Evolutionary conservation across 169 alveolate species (phyloP), one percentile per base, ranked within the genome.

Genomic region (Toxoplasma gondii): DNA sequence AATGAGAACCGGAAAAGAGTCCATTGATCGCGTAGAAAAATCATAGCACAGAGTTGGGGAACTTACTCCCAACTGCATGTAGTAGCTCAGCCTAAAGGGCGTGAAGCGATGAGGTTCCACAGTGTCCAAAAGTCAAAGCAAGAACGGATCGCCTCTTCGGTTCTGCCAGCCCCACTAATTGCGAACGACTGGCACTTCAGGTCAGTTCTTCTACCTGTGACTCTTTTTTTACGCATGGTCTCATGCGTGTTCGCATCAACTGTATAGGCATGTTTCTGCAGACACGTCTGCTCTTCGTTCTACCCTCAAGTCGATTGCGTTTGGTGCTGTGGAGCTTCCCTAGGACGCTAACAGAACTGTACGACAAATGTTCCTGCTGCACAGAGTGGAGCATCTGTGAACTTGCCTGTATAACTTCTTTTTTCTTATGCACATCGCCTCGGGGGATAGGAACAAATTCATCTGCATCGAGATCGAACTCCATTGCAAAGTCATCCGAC

Each of bases 361-460:
- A 29, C 78, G n/a, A 64, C 34, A 64, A 19, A 19, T 24, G 36
- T 64, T 64, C 2, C 41, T 24, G 78, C 27, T 31, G 58, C 9
- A 10, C 34, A 64, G 29, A 64, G 16, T 64, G 29, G 34, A 24
- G n/a, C 34, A 64, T 64, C 16, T 1, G 58, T 49, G 58, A 34
- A 74, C 95, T 0, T n/a, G 88, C 96, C 95, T 95, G 97, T 19
- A 99, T 99, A 29, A 99, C 99, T 96, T 99, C 99, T 96, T 99
- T 99, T 96, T 99, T 99, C 98, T 99, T 99, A 96, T 99, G 99
- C n/a, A 99, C 99, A 92, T 99, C 99, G 53, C 99, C 99, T 95
- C 99, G 99, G 4, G 99, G 99, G 64, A 99, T 96, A 12, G 99
- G 99, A 38, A 99, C 99, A 93, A 98, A 99, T 78, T 90, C 84